A percentile compares a stretch with the other conserved stretches of the same genome.
These are phyloP conservation scores for Xylaria curta DNA, from an alignment of 495 filamentous ascomycete genomes.

Conservation along the genomic window DNA sequence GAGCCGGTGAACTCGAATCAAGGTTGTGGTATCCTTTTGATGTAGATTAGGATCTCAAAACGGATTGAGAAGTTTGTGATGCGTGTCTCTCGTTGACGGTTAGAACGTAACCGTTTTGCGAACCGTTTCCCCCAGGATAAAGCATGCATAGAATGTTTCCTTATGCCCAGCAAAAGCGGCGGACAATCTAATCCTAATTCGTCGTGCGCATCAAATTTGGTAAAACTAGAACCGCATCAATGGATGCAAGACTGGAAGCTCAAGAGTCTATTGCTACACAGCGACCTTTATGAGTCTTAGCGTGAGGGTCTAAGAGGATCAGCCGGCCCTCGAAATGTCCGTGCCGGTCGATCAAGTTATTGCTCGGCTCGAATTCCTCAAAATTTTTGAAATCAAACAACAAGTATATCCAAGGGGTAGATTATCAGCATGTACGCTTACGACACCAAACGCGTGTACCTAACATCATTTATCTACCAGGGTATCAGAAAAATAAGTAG, in stretches of 20 bases:
- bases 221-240: neutral
- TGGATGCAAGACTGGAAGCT: neutral
- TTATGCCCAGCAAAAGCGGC: too few species aligned
- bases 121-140: too few species aligned
- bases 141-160: too few species aligned
- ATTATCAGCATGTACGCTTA: neutral
- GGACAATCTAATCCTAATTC: too few species aligned
- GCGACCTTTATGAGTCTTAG: neutral
- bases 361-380: neutral
- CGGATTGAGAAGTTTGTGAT: too few species aligned
- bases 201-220: too few species aligned
- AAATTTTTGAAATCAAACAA: neutral
- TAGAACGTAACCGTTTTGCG: too few species aligned
- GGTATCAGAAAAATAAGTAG: neutral
- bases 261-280: neutral
- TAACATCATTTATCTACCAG: neutral
- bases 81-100: too few species aligned
- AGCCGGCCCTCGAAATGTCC: neutral
- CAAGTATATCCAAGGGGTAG: neutral
- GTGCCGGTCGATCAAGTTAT: neutral
- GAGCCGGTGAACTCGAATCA: too few species aligned
- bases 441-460: conserved; percentile 11
- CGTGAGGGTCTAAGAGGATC: neutral
- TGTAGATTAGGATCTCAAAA: too few species aligned
- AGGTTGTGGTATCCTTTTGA: too few species aligned